These are phyloP conservation scores for Aspergillus japonicus DNA, from an alignment of 2,329 filamentous ascomycete species.

Conservation along the genomic window DNA sequence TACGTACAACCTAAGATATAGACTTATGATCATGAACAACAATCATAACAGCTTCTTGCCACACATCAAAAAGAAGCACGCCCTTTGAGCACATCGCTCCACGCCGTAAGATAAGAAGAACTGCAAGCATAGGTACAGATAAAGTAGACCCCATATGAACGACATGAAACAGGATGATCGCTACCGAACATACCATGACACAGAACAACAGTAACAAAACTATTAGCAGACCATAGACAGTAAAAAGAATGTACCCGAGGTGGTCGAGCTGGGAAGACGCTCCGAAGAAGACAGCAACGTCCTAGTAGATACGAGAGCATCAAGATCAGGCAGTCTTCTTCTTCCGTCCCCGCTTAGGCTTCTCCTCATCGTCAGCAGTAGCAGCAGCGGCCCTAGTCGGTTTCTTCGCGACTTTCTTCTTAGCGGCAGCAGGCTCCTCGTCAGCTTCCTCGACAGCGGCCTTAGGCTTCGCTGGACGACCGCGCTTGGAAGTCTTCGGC, in stretches of 20 bases:
- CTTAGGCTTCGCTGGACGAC: slow-evolving; percentile 7
- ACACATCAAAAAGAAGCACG: too few relatives aligned
- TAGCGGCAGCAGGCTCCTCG: slow-evolving; percentile 4
- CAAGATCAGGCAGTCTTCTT: slow-evolving; percentile 19
- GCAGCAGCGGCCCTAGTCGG: slow-evolving; percentile 7
- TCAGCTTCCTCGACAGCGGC: slow-evolving; percentile 11
- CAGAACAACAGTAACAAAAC: not conserved
- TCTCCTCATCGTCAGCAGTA: slow-evolving; percentile 19
- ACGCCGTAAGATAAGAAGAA: not conserved
- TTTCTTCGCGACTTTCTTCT: slow-evolving; percentile 22
- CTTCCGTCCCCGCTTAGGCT: slow-evolving; percentile 27
- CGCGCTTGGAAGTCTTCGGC: not conserved
- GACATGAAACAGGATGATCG: not conserved
- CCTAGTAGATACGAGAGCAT: not conserved
- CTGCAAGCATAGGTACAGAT: not conserved
- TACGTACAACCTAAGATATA: not conserved
- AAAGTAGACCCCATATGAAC: not conserved
- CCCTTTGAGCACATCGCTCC: not conserved
- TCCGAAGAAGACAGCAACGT: not conserved
- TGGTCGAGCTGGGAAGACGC: not conserved
- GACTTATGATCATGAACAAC: not conserved
- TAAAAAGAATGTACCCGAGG: not conserved
- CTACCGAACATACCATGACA: not conserved
- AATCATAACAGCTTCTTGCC: not conserved
- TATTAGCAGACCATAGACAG: not conserved